Evolutionary conservation across 2,329 filamentous ascomycete species (phyloP).

Genomic region (Davidsoniella australis): DNA sequence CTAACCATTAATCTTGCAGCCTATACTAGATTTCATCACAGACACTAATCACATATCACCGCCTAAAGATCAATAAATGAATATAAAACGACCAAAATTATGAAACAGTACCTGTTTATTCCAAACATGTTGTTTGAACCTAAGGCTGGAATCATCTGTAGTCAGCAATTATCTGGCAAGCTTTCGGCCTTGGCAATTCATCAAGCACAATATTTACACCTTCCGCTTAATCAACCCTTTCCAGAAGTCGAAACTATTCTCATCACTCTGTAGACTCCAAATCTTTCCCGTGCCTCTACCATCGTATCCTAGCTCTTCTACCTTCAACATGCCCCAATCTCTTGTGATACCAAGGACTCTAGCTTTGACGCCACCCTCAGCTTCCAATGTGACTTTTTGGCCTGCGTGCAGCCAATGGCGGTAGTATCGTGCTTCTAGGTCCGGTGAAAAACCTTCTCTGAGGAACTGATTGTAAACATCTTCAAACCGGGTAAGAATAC

Average conservation of each 20-base stretch:
- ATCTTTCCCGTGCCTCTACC: slow-evolving; percentile 60
- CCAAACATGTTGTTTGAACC: no score
- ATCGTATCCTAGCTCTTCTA: slow-evolving; percentile 61
- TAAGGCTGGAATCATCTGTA: no score
- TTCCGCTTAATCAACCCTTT: slow-evolving; percentile 73
- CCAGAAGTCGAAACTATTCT: slow-evolving; percentile 98
- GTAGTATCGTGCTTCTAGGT: slow-evolving; percentile 66
- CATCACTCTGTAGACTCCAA: slow-evolving; percentile 82
- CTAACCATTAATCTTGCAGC: no score
- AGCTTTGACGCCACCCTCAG: slow-evolving; percentile 57
- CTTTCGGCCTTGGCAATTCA: no score
- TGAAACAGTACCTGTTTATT: no score
- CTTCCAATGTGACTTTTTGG: slow-evolving; percentile 57
- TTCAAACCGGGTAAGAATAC: slow-evolving; percentile 65
- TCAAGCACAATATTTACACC: slow-evolving; percentile 25
- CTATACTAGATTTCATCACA: no score
- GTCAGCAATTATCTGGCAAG: no score
- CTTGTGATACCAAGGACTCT: slow-evolving; percentile 71
- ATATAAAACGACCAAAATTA: no score
- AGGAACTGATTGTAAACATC: slow-evolving; percentile 60
- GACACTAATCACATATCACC: no score
- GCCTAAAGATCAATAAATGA: no score
- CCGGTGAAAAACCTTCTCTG: slow-evolving; percentile 52
- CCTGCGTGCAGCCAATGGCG: slow-evolving; percentile 69
- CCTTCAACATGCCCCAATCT: slow-evolving; percentile 80